These are phyloP conservation scores for Parsonsia alboflavescens DNA, from an alignment of 257 asterid species.

Conservation along the genomic window DNA sequence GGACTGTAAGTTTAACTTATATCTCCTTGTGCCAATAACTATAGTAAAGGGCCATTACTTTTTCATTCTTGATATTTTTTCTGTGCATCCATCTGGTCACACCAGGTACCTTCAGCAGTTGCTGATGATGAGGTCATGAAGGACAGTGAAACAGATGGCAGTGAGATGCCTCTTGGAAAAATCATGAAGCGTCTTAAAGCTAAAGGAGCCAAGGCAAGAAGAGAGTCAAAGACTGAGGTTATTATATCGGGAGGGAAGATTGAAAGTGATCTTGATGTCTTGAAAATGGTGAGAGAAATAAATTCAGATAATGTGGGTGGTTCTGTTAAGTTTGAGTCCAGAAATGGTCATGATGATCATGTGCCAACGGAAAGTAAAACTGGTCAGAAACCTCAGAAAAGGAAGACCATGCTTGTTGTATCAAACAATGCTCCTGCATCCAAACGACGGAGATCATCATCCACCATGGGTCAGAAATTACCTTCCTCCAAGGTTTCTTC, in stretches of 20 bases:
- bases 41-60: neutral
- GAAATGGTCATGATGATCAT: slow-evolving; percentile 59
- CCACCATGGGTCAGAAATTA: slow-evolving; percentile 45
- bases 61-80: slow-evolving; percentile 18
- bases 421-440: slow-evolving; percentile 64
- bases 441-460: slow-evolving; percentile 73
- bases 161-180: slow-evolving; percentile 90
- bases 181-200: slow-evolving; percentile 86
- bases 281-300: slow-evolving; percentile 84
- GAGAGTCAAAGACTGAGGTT: slow-evolving; percentile 59
- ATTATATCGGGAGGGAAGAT: slow-evolving; percentile 35
- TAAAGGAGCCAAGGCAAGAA: slow-evolving; percentile 71
- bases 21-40: neutral
- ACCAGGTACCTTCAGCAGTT: slow-evolving; percentile 55
- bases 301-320: slow-evolving; percentile 51
- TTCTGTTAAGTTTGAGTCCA: slow-evolving; percentile 56
- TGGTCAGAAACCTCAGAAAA: slow-evolving; percentile 45
- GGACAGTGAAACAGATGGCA: slow-evolving; percentile 89
- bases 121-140: slow-evolving; percentile 71
- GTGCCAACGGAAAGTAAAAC: slow-evolving; percentile 38
- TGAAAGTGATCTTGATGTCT: slow-evolving; percentile 63
- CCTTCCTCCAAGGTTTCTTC: slow-evolving; percentile 28
- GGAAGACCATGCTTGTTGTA: slow-evolving; percentile 46
- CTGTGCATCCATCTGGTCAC: slow-evolving; percentile 17
- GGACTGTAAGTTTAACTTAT: slow-evolving; percentile 42